Conservation (phyloP, 1,284 basidiomycete genomes). For the Cryptococcus amylolentus region DNA sequence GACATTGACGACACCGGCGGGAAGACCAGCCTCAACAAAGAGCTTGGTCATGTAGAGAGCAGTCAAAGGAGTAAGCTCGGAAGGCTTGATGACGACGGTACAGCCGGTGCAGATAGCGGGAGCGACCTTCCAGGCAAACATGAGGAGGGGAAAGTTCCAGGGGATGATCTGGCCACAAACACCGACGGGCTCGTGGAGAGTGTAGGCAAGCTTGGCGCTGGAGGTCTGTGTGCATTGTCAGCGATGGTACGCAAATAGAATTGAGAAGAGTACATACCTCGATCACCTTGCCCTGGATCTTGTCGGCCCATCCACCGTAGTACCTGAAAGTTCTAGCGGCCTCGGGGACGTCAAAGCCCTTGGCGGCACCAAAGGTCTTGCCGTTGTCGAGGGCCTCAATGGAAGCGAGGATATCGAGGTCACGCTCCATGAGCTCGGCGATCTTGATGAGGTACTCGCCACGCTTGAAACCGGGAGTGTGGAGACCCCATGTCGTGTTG, state of each 20-base stretch:
- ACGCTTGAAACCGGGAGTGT: conserved; percentile 60
- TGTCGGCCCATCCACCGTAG: conserved; percentile 64
- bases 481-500: conserved; percentile 67
- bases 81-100: conserved; percentile 59
- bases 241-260: background rate
- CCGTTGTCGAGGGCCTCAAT: conserved; percentile 77
- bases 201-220: conserved; percentile 69
- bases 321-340: conserved; percentile 76
- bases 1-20: conserved; percentile 88
- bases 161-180: conserved; percentile 89
- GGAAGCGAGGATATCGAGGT: conserved; percentile 69
- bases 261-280: conserved; percentile 43
- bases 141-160: conserved; percentile 88
- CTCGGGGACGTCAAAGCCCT: conserved; percentile 80
- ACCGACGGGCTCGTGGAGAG: conserved; percentile 87
- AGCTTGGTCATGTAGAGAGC: conserved; percentile 61
- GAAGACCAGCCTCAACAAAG: conserved; percentile 60
- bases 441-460: conserved; percentile 63
- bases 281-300: conserved; percentile 57
- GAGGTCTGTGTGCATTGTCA: conserved; percentile 51
- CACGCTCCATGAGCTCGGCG: conserved; percentile 67
- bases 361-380: conserved; percentile 63
- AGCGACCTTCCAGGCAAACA: conserved; percentile 90
- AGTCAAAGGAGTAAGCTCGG: conserved; percentile 84
- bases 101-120: conserved; percentile 72